A percentile compares a stretch with the other conserved stretches of the same genome.
phyloP scores from a whole-genome alignment of 768 basidiomycete genomes.

The Roridomyces roridus region DNA sequence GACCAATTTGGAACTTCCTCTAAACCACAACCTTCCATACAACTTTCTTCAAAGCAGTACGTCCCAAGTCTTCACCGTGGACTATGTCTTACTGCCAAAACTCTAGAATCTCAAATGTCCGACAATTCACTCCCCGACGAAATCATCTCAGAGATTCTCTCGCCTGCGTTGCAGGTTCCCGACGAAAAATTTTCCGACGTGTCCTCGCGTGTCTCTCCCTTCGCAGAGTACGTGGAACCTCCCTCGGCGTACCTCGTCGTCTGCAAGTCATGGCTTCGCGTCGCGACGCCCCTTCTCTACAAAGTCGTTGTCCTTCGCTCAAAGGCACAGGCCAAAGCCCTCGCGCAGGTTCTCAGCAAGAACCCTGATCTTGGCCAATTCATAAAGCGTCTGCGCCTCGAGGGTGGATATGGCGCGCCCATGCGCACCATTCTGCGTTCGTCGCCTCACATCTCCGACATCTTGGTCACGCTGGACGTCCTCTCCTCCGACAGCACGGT shows the following conservation, averaged over 20 bases:
- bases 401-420: conserved; percentile 1
- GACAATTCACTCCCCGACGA: conserved; percentile 15
- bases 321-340: neutral
- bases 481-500: conserved; percentile 2
- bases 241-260: neutral
- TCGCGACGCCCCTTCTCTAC: conserved; percentile 1
- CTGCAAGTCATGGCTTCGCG: neutral
- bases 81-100: no score
- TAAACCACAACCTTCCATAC: no score
- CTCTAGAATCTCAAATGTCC: no score
- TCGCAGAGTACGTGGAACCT: neutral
- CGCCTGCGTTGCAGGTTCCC: conserved; percentile 14
- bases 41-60: no score
- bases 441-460: neutral
- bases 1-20: no score
- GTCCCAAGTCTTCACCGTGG: no score
- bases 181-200: conserved; percentile 6
- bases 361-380: neutral
- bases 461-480: conserved; percentile 4
- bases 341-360: neutral
- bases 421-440: conserved; percentile 2
- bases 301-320: neutral
- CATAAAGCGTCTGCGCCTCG: neutral
- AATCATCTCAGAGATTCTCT: conserved; percentile 18
- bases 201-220: no score